Evolutionary conservation across 495 filamentous ascomycete genomes (phyloP), one percentile per base, ranked within the genome.

Genomic region (Penicillium cosmopolitanum): DNA sequence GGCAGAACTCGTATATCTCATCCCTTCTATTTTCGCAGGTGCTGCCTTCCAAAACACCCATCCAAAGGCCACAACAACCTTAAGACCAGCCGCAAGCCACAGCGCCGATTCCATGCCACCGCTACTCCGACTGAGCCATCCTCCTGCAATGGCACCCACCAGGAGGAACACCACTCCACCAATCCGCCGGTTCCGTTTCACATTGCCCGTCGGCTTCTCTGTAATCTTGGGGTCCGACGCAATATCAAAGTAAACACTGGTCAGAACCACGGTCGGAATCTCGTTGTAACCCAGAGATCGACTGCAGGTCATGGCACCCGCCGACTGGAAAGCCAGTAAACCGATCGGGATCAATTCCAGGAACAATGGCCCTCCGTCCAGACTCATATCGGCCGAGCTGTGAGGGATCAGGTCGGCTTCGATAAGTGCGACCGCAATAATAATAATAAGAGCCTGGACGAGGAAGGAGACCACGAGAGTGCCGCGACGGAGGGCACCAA

Each of bases 181-280:
- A 6, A 85, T 65, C 21, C 89, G 77, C 23, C 87, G 71, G 69
- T 90, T 88, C 36, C 87, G 77, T 74, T 89, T 89, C 1, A 78
- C 77, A 60, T 89, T 90, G 54, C 77, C 65, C 40, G 64, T 71
- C 8, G 79, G 72, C 25, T 72, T 71, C 5, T 67, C 74, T 0
- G 79, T 56, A 11, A 89, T 63, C 33, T 77, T 72, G n/a, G 84
- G 81, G 57, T 89, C 84, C 16, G 82, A 84, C 7, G 84, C 80
- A 53, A 91, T 70, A 62, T 90, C 88, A 64, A 85, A 88, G 58
- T 91, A 85, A 19, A 90, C 77, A 55, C 81, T 88, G 5, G 89
- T 92, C 64, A 91, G 70, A 11, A 93, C 89, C 31, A 87, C 88
- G 2, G 86, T 88, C 12, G 89, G 89, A 42, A 93, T 82, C 70